A percentile compares a stretch with the other conserved stretches of the same genome.
phyloP scores from a whole-genome alignment of 2,329 filamentous ascomycete genomes.

The Ceratocystiopsis minuta region DNA sequence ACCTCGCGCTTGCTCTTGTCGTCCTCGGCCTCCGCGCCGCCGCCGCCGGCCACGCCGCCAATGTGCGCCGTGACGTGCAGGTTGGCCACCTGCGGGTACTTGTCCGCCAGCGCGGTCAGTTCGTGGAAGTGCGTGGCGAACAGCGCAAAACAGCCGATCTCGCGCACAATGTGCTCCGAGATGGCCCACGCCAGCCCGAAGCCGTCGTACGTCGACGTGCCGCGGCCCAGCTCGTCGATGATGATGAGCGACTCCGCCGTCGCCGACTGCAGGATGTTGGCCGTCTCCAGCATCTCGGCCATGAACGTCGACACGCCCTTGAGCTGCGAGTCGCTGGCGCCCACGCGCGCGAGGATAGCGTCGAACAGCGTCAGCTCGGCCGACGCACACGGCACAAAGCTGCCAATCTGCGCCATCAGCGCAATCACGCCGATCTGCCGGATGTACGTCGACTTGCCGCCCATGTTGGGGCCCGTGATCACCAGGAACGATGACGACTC shows the following conservation, averaged over 20 bases:
- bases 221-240: constrained; percentile 91
- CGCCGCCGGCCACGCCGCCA: constrained; percentile 23
- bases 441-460: constrained; percentile 96
- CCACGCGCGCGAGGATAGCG: constrained; percentile 87
- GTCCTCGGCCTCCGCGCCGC: constrained; percentile 15
- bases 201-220: constrained; percentile 94
- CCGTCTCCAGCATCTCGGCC: constrained; percentile 98
- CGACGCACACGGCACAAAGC: constrained; percentile 81
- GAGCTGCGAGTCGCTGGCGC: constrained; percentile 87
- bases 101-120: constrained; percentile 74
- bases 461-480: constrained; percentile 98
- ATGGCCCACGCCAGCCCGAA: constrained; percentile 99
- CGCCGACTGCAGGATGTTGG: constrained; percentile 93
- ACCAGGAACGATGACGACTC: constrained; percentile 78
- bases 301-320: constrained; percentile 98
- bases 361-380: constrained; percentile 94
- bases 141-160: constrained; percentile 84
- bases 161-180: constrained; percentile 87
- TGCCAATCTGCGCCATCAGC: constrained; percentile 90
- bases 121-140: constrained; percentile 99
- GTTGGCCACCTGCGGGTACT: constrained; percentile 76
- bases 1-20: constrained; percentile 54
- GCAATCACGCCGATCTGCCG: constrained; percentile 93
- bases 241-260: constrained; percentile 94
- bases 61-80: constrained; percentile 95